Conservation (phyloP, 1,284 basidiomycete species). For the Cystobasidiaceae sp. region DNA sequence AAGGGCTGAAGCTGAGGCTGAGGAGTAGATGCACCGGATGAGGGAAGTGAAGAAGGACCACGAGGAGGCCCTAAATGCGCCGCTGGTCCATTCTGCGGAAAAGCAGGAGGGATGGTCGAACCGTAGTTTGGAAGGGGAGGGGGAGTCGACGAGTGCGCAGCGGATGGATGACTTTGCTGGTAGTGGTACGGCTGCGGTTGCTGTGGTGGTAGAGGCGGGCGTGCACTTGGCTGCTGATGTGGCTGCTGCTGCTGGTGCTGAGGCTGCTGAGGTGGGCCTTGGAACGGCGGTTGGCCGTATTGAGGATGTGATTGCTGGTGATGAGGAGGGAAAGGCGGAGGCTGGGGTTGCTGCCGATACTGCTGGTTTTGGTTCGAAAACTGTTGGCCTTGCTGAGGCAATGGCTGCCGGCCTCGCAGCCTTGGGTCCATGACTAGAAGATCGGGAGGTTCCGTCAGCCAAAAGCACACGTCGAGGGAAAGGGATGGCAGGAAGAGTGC, state of each 20-base stretch:
- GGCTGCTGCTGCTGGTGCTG: slow-evolving; percentile 13
- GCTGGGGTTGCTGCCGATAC: not conserved
- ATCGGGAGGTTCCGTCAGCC: not conserved
- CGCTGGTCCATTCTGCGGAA: not conserved
- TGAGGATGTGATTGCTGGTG: not conserved
- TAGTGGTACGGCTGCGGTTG: not conserved
- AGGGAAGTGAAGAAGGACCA: not conserved
- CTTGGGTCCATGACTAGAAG: slow-evolving; percentile 26
- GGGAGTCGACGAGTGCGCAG: not conserved
- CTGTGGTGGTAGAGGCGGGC: not conserved
- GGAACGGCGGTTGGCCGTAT: not conserved
- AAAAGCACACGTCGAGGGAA: not conserved
- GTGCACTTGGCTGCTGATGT: not conserved
- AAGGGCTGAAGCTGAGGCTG: not conserved
- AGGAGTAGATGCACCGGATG: not conserved
- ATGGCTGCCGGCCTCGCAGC: slow-evolving; percentile 17
- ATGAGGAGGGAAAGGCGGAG: not conserved
- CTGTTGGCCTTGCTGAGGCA: not conserved
- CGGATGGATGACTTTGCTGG: too few relatives aligned
- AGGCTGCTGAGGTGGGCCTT: slow-evolving; percentile 1
- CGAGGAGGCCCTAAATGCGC: not conserved
- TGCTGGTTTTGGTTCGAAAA: not conserved
- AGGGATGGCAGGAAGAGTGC: not conserved
- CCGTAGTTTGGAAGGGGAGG: not conserved
- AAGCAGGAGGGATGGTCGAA: not conserved